Base-by-base conservation (phyloP, 2,329 filamentous ascomycete genomes). In the Curvularia sp. region DNA sequence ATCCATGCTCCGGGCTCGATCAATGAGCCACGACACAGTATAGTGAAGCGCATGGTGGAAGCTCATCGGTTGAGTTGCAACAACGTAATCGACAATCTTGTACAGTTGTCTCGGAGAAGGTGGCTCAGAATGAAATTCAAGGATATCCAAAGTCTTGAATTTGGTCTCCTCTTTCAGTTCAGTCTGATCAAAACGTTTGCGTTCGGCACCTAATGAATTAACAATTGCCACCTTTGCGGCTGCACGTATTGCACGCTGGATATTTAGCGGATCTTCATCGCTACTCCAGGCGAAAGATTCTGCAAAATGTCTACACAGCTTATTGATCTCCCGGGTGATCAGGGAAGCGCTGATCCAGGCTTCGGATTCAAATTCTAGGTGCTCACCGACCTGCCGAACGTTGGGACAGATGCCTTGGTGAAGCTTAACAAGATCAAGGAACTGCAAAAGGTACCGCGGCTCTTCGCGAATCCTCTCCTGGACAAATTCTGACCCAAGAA, bases 341-440 rank as follows among this genome's bases (percentile, higher is more conserved):
- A 98, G 84, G 6, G 93, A 97, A 3, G 95, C 94, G 57, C 92
- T 96, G 52, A 99, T 98, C 95, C 95, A 99, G 19, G 92, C 91
- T 78, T 99, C 96, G 1, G 93, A 96, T 78, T 99, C 95, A 73
- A 98, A 99, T 76, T 99, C 96, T 30, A 99, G 91, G 75, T 99
- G 95, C 72, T 98, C 95, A 15, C 93, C 93, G 21, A 97, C 87
- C 2, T 94, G 95, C 61, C 96, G 86, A 45, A 93, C 84, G 70
- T 98, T 99, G 1, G 95, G 95, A 68, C 94, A 97, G 55, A 99
- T 97, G 27, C 95, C 94, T 79, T 99, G 96, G 65, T 97, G 93
- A 45, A 99, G 84, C 77, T 97, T 97, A 63, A 97, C 92, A 15
- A 99, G 82, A 73, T 99, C 96, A 43, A 99, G 82, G 77, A 98